Evolutionary conservation across 1,284 basidiomycete genomes (phyloP), one percentile per base, ranked within the genome.

Genomic region (Ceratobasidium sp.): DNA sequence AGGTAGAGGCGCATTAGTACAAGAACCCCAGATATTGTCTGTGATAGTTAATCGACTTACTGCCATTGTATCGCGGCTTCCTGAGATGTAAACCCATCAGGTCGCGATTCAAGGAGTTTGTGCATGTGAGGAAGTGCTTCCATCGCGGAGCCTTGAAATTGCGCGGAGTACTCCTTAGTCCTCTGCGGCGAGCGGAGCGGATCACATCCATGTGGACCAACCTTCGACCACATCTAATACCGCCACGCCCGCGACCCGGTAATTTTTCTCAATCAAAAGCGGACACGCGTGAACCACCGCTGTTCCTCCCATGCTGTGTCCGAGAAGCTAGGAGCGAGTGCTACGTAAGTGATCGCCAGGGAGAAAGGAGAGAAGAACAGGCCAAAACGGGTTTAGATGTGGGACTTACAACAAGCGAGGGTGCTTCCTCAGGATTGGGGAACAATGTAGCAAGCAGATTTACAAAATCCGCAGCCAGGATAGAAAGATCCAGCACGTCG

Each of bases 141-240:
- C 47, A 99, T 86, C 0, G 98, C 97, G n/a, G 95, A 95, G 7
- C 97, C 95, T 96, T 51, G 53, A n/a, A 64, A 45, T 7, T 17
- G 27, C 22, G n/a, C n/a, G n/a, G 6, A 53, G 60, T 0, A 2
- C 19, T 24, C 4, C 56, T 77, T 71, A 77, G 76, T 64, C 22
- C 7, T 47, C 22, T 17, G 17, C 29, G 53, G 50, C 31, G 27
- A 71, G 50, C 17, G 53, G 15, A 41, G 33, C 33, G 48, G 45
- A 53, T 48, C 6, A 56, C 5, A 17, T 19, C n/a, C 62, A 74
- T 27, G 41, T 36, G 8, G 17, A 75, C 83, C 22, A 53, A 93
- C 94, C 97, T 86, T 99, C 97, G 0, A 99, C 98, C 7, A 99
- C 96, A 79, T 99, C 98, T 1, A 99, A 85, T 0, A 98, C 96